Percentiles rank a stretch among this genome's conserved stretches.
phyloP scores from a whole-genome alignment of 163 green algal species.

The Chlamydomonas reinhardtii region DNA sequence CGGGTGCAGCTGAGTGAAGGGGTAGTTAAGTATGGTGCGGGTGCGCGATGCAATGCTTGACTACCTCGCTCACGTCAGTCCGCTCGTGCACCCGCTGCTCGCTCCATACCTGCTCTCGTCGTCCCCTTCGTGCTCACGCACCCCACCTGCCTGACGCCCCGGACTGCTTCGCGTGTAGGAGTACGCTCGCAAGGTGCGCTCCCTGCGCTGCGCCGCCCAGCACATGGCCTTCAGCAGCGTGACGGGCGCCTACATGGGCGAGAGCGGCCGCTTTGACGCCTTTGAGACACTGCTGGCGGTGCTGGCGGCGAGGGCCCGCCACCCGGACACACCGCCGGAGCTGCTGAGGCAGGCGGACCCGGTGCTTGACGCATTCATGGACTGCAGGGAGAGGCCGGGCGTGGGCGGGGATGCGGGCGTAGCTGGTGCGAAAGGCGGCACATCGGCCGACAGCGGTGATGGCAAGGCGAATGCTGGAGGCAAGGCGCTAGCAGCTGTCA shows the following conservation, averaged over 20 bases:
- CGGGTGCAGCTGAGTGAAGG: too few relatives aligned
- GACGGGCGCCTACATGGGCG: conserved; percentile 47
- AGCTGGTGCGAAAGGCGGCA: too few relatives aligned
- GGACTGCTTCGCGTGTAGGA: not conserved
- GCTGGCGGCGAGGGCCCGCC: conserved; percentile 4
- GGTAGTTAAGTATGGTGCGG: too few relatives aligned
- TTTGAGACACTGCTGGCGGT: conserved; percentile 55
- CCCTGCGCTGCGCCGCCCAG: conserved; percentile 51
- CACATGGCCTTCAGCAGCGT: conserved; percentile 53
- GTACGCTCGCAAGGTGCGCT: conserved; percentile 5
- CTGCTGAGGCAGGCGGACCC: conserved; percentile 9
- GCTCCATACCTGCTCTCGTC: too few relatives aligned
- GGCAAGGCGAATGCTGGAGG: not conserved
- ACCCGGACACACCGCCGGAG: conserved; percentile 10
- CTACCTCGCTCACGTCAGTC: too few relatives aligned
- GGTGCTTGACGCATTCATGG: conserved; percentile 22
- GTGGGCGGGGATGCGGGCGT: not conserved
- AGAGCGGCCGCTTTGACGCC: conserved; percentile 48
- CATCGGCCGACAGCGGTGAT: too few relatives aligned
- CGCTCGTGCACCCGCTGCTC: too few relatives aligned
- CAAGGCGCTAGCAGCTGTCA: too few relatives aligned
- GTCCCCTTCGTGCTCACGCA: not conserved
- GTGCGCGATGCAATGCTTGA: too few relatives aligned
- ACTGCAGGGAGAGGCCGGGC: not conserved
- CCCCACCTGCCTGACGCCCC: too few relatives aligned